Evolutionary conservation across 2,329 filamentous ascomycete genomes (phyloP).

Genomic region (Cryphonectria parasitica): DNA sequence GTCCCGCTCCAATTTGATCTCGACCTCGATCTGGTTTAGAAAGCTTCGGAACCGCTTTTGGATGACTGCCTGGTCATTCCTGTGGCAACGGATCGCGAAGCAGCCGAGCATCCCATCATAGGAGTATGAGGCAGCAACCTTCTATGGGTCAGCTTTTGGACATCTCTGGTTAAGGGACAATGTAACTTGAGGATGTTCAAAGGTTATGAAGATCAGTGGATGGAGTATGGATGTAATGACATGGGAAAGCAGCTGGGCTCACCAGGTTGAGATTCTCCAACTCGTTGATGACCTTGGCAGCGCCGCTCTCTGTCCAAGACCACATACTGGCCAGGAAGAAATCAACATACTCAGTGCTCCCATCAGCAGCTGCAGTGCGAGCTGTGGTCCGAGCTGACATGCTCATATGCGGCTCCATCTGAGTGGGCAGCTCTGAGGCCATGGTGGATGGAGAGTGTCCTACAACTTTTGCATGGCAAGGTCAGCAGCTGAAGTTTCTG

Average conservation of each 20-base stretch:
- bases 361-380: neutral
- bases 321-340: conserved; percentile 37
- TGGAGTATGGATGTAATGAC: neutral
- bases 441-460: neutral
- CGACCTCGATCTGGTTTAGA: conserved; percentile 13
- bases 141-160: neutral
- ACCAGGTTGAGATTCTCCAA: conserved; percentile 30
- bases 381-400: neutral
- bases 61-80: conserved; percentile 15
- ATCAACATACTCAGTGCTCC: conserved; percentile 21
- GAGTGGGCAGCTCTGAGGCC: neutral
- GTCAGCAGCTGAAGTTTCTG: neutral
- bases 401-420: neutral
- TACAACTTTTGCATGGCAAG: neutral
- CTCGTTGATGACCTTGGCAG: conserved; percentile 31
- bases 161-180: neutral
- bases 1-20: conserved; percentile 42
- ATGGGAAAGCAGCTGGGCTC: neutral
- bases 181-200: neutral
- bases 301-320: conserved; percentile 33
- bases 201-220: too few relatives aligned
- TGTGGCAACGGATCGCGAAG: conserved; percentile 21
- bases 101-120: conserved; percentile 31
- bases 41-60: conserved; percentile 12
- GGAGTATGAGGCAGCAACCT: conserved; percentile 31